These are phyloP conservation scores for Beauveria sp. DNA, from an alignment of 2,329 filamentous ascomycete species.

Conservation along the genomic window DNA sequence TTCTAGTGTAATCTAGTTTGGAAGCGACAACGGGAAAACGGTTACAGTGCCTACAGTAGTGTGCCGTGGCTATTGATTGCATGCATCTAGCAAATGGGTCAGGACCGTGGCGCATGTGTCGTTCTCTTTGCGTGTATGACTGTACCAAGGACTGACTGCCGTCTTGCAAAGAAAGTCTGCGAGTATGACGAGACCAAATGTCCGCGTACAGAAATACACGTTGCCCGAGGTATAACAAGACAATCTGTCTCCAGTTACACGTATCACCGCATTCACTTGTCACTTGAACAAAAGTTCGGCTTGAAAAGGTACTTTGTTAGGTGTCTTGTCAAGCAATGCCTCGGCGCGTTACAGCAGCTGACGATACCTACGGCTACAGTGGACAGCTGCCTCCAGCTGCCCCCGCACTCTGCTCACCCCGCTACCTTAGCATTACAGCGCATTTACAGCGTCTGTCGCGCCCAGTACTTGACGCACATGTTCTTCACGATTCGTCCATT, in stretches of 20 bases:
- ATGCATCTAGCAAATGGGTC: background rate
- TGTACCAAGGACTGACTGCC: background rate
- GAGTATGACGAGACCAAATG: background rate
- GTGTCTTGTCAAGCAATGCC: background rate
- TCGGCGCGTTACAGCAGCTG: background rate
- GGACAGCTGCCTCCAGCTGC: no score
- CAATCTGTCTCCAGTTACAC: background rate
- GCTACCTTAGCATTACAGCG: background rate
- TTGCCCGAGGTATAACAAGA: background rate
- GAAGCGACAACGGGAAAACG: conserved; percentile 1
- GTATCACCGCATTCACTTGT: background rate
- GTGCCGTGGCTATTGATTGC: background rate
- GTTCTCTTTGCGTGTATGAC: no score
- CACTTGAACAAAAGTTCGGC: no score
- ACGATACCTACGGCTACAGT: no score
- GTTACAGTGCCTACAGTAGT: conserved; percentile 12
- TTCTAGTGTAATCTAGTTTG: background rate
- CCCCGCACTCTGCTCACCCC: background rate
- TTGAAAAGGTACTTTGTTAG: no score
- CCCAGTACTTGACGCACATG: conserved; percentile 2
- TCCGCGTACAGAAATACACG: no score
- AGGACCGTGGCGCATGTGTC: no score
- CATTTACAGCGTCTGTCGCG: background rate
- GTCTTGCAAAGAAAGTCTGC: background rate
- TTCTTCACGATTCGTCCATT: conserved; percentile 1